Evolutionary conservation across 345 rosid species (phyloP).

Genomic region (Ceriops tagal): DNA sequence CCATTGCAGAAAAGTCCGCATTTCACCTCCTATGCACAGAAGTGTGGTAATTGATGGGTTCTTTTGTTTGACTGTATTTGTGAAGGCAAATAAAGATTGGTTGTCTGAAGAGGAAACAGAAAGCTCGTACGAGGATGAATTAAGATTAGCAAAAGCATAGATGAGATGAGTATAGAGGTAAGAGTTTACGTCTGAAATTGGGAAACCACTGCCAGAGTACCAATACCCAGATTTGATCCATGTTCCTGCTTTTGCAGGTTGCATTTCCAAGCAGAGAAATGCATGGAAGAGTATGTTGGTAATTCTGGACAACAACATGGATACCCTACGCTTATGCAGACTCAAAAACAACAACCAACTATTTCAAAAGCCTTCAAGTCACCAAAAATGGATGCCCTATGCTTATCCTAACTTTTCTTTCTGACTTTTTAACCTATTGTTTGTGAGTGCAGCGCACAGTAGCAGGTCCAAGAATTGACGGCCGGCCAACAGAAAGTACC

Average conservation of each 20-base stretch:
- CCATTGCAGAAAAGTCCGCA: constrained; percentile 12
- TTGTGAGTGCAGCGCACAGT: no score
- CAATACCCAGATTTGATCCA: constrained; percentile 25
- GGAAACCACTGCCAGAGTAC: constrained; percentile 1
- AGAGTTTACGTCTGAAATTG: constrained; percentile 12
- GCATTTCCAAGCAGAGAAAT: no score
- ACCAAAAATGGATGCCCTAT: no score
- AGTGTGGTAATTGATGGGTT: constrained; percentile 28
- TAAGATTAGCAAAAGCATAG: constrained; percentile 18
- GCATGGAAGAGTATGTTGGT: not conserved
- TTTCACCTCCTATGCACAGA: constrained; percentile 14
- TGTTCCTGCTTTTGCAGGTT: constrained; percentile 1
- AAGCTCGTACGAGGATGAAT: constrained; percentile 14
- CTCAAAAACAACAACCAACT: no score
- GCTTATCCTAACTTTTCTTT: no score
- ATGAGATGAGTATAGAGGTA: constrained; percentile 18
- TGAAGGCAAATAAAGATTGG: constrained; percentile 14
- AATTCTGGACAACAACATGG: not conserved
- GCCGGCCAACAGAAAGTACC: no score
- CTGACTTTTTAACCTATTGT: no score
- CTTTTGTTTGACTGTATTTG: constrained; percentile 9
- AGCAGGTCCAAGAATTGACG: no score
- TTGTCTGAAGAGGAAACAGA: constrained; percentile 8
- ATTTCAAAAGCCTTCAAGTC: no score
- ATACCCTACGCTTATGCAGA: no score